A percentile compares a stretch with the other conserved stretches of the same genome.
phyloP scores from a whole-genome alignment of 2,329 filamentous ascomycete species.

The Didymella keratinophila region DNA sequence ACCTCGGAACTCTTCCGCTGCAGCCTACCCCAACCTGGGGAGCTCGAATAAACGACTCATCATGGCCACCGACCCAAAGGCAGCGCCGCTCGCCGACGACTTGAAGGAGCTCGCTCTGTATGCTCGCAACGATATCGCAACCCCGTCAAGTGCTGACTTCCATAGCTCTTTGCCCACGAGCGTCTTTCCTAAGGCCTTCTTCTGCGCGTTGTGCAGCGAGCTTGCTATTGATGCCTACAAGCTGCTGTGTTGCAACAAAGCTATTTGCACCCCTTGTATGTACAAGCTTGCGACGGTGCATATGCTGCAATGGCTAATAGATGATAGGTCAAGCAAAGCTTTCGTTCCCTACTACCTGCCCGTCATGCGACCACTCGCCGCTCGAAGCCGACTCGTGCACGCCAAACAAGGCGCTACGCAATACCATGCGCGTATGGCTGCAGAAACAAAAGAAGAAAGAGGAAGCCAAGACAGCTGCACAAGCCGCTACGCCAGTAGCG shows the following conservation, averaged over 20 bases:
- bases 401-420: conserved; percentile 87
- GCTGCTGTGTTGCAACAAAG: conserved; percentile 92
- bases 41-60: conserved; percentile 26
- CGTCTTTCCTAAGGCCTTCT: conserved; percentile 93
- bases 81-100: conserved; percentile 45
- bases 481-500: conserved; percentile 38
- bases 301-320: not conserved
- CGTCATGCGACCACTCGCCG: conserved; percentile 91
- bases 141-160: conserved; percentile 22
- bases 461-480: conserved; percentile 43
- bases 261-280: conserved; percentile 90
- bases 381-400: conserved; percentile 87
- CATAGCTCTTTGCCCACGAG: conserved; percentile 77
- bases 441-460: conserved; percentile 80
- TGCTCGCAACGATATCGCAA: not conserved
- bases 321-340: conserved; percentile 41
- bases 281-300: not conserved
- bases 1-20: conserved; percentile 28
- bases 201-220: conserved; percentile 92
- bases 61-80: conserved; percentile 47
- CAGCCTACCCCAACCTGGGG: conserved; percentile 30
- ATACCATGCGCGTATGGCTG: conserved; percentile 89
- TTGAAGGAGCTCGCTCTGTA: conserved; percentile 46
- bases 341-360: conserved; percentile 81
- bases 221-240: conserved; percentile 90